Percentiles rank a stretch among this genome's conserved stretches.
These are phyloP conservation scores for Thoreauomyces humboldtii DNA, from an alignment of 192 early-diverging fungal species.

Conservation along the genomic window DNA sequence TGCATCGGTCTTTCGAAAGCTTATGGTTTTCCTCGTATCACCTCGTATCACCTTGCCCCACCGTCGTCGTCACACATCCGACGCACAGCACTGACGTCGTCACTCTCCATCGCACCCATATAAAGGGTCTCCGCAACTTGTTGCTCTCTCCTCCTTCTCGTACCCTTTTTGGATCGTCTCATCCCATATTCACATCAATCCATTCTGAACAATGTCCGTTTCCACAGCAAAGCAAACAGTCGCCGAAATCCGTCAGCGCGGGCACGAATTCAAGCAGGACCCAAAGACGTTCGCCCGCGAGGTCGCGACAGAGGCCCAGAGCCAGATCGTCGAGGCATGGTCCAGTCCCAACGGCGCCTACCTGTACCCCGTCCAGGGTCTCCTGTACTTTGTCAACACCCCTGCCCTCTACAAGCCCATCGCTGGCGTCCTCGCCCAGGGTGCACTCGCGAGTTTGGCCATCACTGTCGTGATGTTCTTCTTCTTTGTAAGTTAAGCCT, in stretches of 20 bases:
- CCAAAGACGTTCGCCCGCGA: slow-evolving; percentile 2
- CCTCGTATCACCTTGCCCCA: too few species aligned
- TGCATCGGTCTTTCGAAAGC: too few species aligned
- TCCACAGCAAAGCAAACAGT: not conserved
- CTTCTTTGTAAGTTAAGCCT: slow-evolving; percentile 11
- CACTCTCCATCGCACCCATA: too few species aligned
- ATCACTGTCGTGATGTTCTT: slow-evolving; percentile 24
- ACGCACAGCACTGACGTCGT: too few species aligned
- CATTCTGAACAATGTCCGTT: not conserved
- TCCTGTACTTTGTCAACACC: slow-evolving; percentile 15
- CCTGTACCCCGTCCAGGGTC: slow-evolving; percentile 8
- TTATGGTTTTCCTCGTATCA: too few species aligned
- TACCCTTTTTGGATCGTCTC: too few species aligned
- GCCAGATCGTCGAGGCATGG: not conserved
- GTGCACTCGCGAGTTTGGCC: slow-evolving; percentile 7
- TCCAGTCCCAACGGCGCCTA: slow-evolving; percentile 11
- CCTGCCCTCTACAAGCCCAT: slow-evolving; percentile 18
- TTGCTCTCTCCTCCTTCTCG: too few species aligned
- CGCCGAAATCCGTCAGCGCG: slow-evolving; percentile 5
- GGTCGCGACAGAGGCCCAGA: slow-evolving; percentile 7
- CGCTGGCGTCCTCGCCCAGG: slow-evolving; percentile 7
- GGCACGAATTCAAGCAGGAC: slow-evolving; percentile 1
- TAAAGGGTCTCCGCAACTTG: too few species aligned
- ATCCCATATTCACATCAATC: not conserved
- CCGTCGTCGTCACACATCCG: too few species aligned